phyloP scores from a whole-genome alignment of 78 protist species.

The Pigoraptor vietnamica region DNA sequence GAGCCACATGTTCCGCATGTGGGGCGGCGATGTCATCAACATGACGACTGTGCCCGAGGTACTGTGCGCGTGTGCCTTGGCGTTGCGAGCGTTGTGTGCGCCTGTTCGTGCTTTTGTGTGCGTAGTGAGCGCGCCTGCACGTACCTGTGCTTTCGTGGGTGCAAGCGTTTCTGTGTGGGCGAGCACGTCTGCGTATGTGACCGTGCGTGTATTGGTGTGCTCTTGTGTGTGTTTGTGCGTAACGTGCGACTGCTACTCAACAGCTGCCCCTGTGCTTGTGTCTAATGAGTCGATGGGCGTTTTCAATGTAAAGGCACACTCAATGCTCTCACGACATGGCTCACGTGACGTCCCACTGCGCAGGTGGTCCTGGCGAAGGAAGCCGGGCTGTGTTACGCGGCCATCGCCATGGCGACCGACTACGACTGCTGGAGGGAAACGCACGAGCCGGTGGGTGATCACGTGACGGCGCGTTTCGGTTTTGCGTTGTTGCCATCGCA shows the following conservation, averaged over 20 bases:
- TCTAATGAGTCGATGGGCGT: no score
- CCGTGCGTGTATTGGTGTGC: not conserved
- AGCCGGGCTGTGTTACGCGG: constrained; percentile 40
- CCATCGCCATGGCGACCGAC: constrained; percentile 55
- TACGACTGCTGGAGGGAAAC: constrained; percentile 54
- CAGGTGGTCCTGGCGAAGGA: constrained; percentile 53
- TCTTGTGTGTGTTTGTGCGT: not conserved
- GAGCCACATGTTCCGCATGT: constrained; percentile 9
- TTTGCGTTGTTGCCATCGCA: no score
- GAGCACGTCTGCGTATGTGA: no score
- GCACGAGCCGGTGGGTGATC: not conserved
- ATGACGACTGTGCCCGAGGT: constrained; percentile 55
- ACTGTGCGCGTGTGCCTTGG: not conserved
- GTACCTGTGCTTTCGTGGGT: not conserved
- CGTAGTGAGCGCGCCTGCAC: no score
- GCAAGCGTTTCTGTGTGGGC: not conserved
- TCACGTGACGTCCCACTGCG: no score
- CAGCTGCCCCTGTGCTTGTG: no score
- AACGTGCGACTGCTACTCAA: not conserved
- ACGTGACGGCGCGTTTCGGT: no score
- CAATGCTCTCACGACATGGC: no score
- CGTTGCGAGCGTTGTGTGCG: no score
- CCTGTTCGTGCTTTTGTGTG: no score
- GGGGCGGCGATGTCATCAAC: constrained; percentile 55
- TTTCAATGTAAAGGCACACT: no score